These are phyloP conservation scores for Rhododendron ferrugineum DNA, from an alignment of 148 eudicot genomes.

Conservation along the genomic window DNA sequence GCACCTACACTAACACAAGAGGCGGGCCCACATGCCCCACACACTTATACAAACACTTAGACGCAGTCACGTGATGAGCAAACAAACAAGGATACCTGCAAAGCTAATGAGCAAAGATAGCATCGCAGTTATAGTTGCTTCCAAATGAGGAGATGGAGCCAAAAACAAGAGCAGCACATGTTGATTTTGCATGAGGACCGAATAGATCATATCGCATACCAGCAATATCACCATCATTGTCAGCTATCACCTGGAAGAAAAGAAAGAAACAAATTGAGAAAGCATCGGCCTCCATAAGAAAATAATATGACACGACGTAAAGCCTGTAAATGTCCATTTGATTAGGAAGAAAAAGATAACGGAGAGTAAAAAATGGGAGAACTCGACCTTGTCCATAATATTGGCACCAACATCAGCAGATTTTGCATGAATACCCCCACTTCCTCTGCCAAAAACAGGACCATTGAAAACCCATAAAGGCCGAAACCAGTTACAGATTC, in stretches of 20 bases:
- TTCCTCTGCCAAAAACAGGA: slow-evolving; percentile 85
- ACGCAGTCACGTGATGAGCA: slow-evolving; percentile 42
- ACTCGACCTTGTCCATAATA: slow-evolving; percentile 82
- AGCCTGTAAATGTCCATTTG: no score
- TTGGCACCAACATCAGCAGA: slow-evolving; percentile 76
- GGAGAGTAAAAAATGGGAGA: no score
- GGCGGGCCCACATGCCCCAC: not conserved
- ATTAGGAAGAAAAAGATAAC: no score
- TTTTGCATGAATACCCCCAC: slow-evolving; percentile 37
- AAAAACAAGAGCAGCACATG: slow-evolving; percentile 87
- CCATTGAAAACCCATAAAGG: slow-evolving; percentile 91
- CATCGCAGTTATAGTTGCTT: slow-evolving; percentile 68
- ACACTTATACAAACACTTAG: not conserved
- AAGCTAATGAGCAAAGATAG: slow-evolving; percentile 42
- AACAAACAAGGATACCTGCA: slow-evolving; percentile 65
- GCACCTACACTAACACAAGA: not conserved
- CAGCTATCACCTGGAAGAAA: slow-evolving; percentile 65
- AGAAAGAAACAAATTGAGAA: not conserved
- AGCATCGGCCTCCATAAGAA: no score
- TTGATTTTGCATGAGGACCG: slow-evolving; percentile 78
- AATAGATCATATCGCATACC: slow-evolving; percentile 92
- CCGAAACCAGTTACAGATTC: no score
- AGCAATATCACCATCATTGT: slow-evolving; percentile 93
- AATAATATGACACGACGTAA: no score
- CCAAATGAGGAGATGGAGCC: slow-evolving; percentile 75